Conservation (phyloP, 192 early-diverging fungal species). For the Backusella liffmaniae region DNA sequence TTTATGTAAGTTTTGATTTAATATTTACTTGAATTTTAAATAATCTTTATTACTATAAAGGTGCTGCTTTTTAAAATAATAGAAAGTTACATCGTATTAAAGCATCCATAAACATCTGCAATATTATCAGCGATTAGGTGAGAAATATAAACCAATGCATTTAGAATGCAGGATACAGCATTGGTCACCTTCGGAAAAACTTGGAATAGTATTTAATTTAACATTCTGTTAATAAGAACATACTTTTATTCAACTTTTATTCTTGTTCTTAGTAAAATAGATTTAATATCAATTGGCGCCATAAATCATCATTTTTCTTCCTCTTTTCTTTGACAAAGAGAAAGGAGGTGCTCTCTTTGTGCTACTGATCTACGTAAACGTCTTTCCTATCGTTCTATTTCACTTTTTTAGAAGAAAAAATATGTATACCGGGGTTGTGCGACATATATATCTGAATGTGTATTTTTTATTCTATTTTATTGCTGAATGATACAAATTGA, state of each 20-base stretch:
- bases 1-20: background rate
- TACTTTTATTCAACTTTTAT: background rate
- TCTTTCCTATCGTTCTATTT: background rate
- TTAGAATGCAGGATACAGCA: background rate
- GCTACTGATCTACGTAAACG: background rate
- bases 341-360: background rate
- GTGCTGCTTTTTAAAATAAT: background rate
- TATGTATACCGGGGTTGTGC: background rate
- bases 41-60: background rate
- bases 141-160: background rate
- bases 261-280: slow-evolving; percentile 39
- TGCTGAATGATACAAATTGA: background rate
- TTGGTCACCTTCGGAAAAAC: background rate
- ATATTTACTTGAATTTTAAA: background rate
- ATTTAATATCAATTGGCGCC: slow-evolving; percentile 74
- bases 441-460: background rate
- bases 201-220: background rate
- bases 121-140: background rate
- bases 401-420: background rate
- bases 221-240: background rate
- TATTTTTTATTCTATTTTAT: background rate
- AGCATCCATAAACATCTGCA: background rate
- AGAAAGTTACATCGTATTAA: background rate
- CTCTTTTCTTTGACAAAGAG: background rate
- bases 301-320: background rate